Evolutionary conservation across 2,329 filamentous ascomycete species (phyloP), one percentile per base, ranked within the genome.

Genomic region (Xylariaceae sp.): DNA sequence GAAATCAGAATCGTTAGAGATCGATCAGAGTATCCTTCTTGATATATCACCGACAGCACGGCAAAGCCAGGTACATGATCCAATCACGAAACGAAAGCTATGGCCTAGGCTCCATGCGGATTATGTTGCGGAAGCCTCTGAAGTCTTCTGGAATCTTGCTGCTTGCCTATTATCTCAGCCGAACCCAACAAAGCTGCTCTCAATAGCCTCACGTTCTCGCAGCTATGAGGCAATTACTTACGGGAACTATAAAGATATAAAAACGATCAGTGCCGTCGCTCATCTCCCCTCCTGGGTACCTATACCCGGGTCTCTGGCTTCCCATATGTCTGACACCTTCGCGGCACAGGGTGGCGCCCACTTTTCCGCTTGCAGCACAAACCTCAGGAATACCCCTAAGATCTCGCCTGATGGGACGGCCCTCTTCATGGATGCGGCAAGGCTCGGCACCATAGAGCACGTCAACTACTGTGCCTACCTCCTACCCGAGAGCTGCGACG

Each of bases 101-200:
- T 56, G 55, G 55, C 37, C 55, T 4, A 16, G 12, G 9, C 29
- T 57, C 0, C 50, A 19, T 40, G 50, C 46, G 14, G 41, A 42
- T 4, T 44, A 42, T 44, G 32, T 43, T 18, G 47, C 40, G 14
- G 46, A 47, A n/a, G 46, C 23, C 14, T 40, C 50, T n/a, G 55
- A 54, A 44, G 50, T 57, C 40, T 29, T 57, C 14, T 41, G 54
- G 2, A 57, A 57, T 26, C 41, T 57, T 7, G 47, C 55, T 19
- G 55, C 55, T 37, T 57, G 55, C 43, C 42, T 54, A 16, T 26
- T 56, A 19, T 41, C 54, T 1, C 54, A 57, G 37, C 32, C 21
- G 6, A 43, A 49, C n/a, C 42, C 21, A 18, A 20, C 21, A 18
- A 47, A 52, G 12, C n/a, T 56, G 2, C 21, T 52, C 16, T 56